phyloP scores from a whole-genome alignment of 768 basidiomycete genomes.

The Leccinum subtestaceum region DNA sequence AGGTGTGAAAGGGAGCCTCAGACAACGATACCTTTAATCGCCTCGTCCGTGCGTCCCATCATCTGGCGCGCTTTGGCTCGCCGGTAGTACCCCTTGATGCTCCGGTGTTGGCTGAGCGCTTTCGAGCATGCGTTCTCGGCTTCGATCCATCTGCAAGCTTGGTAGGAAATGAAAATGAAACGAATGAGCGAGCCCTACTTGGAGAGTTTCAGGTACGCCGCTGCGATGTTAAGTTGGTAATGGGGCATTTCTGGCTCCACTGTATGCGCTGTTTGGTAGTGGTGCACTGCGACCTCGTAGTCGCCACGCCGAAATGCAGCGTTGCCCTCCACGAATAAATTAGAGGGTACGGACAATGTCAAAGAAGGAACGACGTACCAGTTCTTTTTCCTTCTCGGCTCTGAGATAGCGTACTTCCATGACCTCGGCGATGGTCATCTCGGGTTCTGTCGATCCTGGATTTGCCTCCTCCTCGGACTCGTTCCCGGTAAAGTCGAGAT shows the following conservation, averaged over 20 bases:
- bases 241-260: conserved; percentile 74
- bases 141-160: conserved; percentile 56
- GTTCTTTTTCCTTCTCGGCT: conserved; percentile 71
- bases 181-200: conserved; percentile 40
- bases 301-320: conserved; percentile 63
- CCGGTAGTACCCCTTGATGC: conserved; percentile 68
- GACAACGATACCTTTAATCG: conserved; percentile 48
- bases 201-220: conserved; percentile 66
- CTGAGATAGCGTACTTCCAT: conserved; percentile 73
- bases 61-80: conserved; percentile 66
- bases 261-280: conserved; percentile 57
- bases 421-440: conserved; percentile 68
- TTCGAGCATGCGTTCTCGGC: conserved; percentile 69
- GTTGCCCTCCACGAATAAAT: conserved; percentile 53
- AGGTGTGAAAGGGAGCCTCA: background rate
- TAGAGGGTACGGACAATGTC: background rate
- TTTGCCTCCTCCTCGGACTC: conserved; percentile 53
- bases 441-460: conserved; percentile 25
- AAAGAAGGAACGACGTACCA: conserved; percentile 37
- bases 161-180: conserved; percentile 12
- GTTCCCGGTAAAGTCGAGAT: conserved; percentile 59
- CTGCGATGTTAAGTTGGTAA: conserved; percentile 75
- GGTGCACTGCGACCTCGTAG: conserved; percentile 50
- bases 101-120: conserved; percentile 62
- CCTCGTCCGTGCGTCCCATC: conserved; percentile 53